Evolutionary conservation across 2,329 filamentous ascomycete genomes (phyloP).

Genomic region (Alternaria sp.): DNA sequence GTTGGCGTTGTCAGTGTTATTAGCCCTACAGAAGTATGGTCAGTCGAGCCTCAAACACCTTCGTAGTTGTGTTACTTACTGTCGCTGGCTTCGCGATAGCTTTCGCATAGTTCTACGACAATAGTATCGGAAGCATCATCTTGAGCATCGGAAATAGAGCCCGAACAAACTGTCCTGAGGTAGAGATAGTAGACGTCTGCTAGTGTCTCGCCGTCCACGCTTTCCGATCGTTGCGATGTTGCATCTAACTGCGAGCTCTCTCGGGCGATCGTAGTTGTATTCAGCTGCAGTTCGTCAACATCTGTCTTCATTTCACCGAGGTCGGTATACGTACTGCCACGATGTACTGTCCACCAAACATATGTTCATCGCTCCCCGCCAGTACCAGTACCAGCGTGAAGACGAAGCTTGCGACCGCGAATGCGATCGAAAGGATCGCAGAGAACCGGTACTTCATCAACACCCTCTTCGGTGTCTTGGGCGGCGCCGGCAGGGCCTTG

Average conservation of each 20-base stretch:
- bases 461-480: slow-evolving; percentile 25
- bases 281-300: not conserved
- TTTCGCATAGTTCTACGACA: not conserved
- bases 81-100: not conserved
- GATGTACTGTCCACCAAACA: slow-evolving; percentile 23
- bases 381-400: slow-evolving; percentile 25
- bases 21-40: not conserved
- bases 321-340: slow-evolving; percentile 19
- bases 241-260: not conserved
- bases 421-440: slow-evolving; percentile 18
- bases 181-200: slow-evolving; percentile 6
- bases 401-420: slow-evolving; percentile 20
- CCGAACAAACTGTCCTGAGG: not conserved
- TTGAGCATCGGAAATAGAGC: not conserved
- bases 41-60: not conserved
- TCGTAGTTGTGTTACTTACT: not conserved
- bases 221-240: not conserved
- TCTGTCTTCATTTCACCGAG: not conserved
- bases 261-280: not conserved
- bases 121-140: not conserved
- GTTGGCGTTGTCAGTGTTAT: not conserved
- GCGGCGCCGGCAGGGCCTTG: slow-evolving; percentile 25
- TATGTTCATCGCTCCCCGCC: slow-evolving; percentile 16
- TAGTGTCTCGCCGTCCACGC: not conserved
- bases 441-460: slow-evolving; percentile 31